Percentiles rank a stretch among this genome's conserved stretches.
Conservation (phyloP, 148 eudicot species). For the Nepenthes gracilis region DNA sequence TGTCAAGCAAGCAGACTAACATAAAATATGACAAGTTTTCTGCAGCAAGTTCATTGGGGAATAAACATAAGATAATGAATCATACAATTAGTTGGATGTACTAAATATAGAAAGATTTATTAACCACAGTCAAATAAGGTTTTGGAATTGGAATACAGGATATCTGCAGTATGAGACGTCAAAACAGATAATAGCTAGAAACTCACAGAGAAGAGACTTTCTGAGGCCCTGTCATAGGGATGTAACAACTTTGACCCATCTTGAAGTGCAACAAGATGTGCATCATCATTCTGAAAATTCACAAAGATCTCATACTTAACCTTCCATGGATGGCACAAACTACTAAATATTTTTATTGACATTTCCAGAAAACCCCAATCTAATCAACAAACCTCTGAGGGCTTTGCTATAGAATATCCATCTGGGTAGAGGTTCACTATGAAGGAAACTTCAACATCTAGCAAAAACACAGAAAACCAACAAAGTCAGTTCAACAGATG, state of each 20-base stretch:
- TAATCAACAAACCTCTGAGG: conserved; percentile 52
- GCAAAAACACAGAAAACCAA: conserved; percentile 9
- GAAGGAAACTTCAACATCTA: conserved; percentile 82
- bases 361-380: neutral
- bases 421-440: conserved; percentile 62
- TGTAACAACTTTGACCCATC: conserved; percentile 55
- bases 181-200: conserved; percentile 1
- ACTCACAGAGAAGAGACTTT: conserved; percentile 72
- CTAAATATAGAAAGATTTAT: neutral
- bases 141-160: neutral
- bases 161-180: neutral
- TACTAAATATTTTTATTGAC: neutral
- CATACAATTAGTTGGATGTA: too few species aligned
- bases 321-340: neutral
- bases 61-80: too few species aligned
- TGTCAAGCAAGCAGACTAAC: too few species aligned
- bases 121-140: neutral
- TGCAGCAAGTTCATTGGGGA: too few species aligned
- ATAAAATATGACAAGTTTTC: too few species aligned
- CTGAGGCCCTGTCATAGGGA: conserved; percentile 82
- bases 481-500: conserved; percentile 1
- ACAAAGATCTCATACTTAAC: neutral
- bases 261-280: conserved; percentile 35
- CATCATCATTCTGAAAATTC: conserved; percentile 30
- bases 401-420: conserved; percentile 72